Base-by-base conservation (phyloP, 169 alveolate species). In the Cryptosporidium sp. region DNA sequence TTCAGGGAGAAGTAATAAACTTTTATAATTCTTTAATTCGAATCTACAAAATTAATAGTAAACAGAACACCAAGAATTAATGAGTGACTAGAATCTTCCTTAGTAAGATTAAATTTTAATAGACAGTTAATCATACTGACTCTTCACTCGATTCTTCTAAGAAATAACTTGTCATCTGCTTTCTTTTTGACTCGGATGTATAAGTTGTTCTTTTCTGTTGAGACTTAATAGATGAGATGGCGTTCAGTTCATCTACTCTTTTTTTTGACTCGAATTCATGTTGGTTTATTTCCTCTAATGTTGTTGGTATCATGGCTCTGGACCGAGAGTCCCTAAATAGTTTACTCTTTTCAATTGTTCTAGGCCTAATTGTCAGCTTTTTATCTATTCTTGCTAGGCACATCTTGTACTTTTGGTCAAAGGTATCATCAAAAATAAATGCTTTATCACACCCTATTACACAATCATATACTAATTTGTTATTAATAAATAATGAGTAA, bases 81-180 rank as follows among this genome's bases (percentile, higher is more conserved):
- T 48, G 21, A 48, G 12, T 21, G 12, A 48, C 14, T 48, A 2
- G 14, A 48, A 48, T 48, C 5, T 14, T 59, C 8, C 10, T 59
- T 6, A 23, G 10, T 52, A 10, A 59, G 39, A 31, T 0, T 31
- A n/a, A 59, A 65, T 33, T 65, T 39, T 65, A 65, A 33, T 9
- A n/a, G 21, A 21, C 1, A 39, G 9, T 41, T 10, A 16, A 41
- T 33, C 33, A 50, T 33, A 3, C 29, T 18, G 69, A 69, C 37
- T 80, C 89, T 45, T 80, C 89, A 39, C 89, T 80, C 21, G 89
- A 80, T 26, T 80, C 89, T 48, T 80, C 89, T 33, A 80, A 31
- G 62, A 80, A 80, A 31, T 69, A 45, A 12, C 69, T 80, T 39
- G 89, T 80, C 89, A 80, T 80, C 23, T 43, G 75, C 58, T 39